phyloP scores from a whole-genome alignment of 352 stramenopile species.

The Phytophthora tentaculata region DNA sequence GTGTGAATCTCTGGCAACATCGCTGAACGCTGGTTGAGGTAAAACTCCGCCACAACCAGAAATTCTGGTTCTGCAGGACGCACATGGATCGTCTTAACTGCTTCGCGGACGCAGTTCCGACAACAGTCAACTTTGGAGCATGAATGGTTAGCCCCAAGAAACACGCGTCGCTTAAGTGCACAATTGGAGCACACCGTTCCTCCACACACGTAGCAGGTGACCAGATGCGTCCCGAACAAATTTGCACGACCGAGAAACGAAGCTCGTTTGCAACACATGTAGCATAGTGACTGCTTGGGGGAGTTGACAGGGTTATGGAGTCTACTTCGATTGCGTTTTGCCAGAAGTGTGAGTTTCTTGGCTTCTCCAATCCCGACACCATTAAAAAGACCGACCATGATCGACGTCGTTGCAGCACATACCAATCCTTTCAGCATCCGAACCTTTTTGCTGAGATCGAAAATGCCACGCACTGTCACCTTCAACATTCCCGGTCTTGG shows the following conservation, averaged over 20 bases:
- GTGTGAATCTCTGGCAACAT: background rate
- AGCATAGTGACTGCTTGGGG: conserved; percentile 23
- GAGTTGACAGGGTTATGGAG: conserved; percentile 11
- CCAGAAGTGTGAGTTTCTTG: conserved; percentile 59
- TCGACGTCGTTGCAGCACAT: conserved; percentile 32
- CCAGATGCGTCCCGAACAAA: conserved; percentile 27
- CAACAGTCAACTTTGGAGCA: conserved; percentile 40
- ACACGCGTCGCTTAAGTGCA: conserved; percentile 50
- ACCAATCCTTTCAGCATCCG: conserved; percentile 27
- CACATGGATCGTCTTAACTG: conserved; percentile 33
- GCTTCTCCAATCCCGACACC: conserved; percentile 47
- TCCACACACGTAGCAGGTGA: conserved; percentile 51
- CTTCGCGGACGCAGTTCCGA: conserved; percentile 43
- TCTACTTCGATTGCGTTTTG: conserved; percentile 14
- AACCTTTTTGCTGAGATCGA: conserved; percentile 47
- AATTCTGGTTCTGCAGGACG: conserved; percentile 32
- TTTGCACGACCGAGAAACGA: conserved; percentile 30
- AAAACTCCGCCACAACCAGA: conserved; percentile 34
- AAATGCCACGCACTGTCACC: conserved; percentile 49
- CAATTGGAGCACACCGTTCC: conserved; percentile 52
- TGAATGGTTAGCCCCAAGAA: conserved; percentile 32
- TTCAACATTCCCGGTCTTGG: conserved; percentile 31
- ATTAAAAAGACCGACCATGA: conserved; percentile 50
- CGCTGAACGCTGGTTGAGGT: conserved; percentile 6
- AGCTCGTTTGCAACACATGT: conserved; percentile 20